phyloP scores from a whole-genome alignment of 2,329 filamentous ascomycete genomes.

The Davidsoniella eucalypti region DNA sequence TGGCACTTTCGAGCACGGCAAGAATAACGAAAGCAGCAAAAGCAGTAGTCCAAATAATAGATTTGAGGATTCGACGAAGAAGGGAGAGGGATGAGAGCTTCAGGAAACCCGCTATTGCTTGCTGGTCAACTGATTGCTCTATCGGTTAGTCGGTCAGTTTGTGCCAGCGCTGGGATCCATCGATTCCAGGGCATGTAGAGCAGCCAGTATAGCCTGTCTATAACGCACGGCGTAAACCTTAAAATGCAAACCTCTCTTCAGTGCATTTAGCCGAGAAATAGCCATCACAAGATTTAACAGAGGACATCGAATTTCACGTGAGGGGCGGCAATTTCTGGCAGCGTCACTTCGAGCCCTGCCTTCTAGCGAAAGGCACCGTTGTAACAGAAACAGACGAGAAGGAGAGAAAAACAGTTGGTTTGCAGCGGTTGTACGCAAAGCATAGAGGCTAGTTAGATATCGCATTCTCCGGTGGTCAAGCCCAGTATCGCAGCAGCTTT shows the following conservation, averaged over 20 bases:
- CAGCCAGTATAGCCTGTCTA: background rate
- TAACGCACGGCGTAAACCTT: constrained; percentile 10
- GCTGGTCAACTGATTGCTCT: background rate
- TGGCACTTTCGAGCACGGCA: background rate
- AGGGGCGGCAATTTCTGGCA: constrained; percentile 1
- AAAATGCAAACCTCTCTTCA: background rate
- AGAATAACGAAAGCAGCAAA: background rate
- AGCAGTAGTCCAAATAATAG: background rate
- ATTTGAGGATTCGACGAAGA: background rate
- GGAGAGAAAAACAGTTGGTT: too few species aligned
- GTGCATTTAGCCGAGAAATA: constrained; percentile 1
- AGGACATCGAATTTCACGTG: constrained; percentile 4
- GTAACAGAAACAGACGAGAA: too few species aligned
- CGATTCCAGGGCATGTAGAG: background rate
- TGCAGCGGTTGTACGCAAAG: too few species aligned
- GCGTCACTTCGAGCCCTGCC: too few species aligned
- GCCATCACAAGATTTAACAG: background rate
- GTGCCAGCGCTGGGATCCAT: too few species aligned
- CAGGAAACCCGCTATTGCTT: background rate
- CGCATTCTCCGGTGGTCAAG: too few species aligned
- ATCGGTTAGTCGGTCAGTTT: too few species aligned
- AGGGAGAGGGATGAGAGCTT: background rate
- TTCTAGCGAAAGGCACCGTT: too few species aligned
- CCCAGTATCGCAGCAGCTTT: too few species aligned
- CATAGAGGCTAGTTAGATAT: too few species aligned